Evolutionary conservation across 345 rosid genomes (phyloP), one percentile per base, ranked within the genome.

Genomic region (Theobroma cacao): DNA sequence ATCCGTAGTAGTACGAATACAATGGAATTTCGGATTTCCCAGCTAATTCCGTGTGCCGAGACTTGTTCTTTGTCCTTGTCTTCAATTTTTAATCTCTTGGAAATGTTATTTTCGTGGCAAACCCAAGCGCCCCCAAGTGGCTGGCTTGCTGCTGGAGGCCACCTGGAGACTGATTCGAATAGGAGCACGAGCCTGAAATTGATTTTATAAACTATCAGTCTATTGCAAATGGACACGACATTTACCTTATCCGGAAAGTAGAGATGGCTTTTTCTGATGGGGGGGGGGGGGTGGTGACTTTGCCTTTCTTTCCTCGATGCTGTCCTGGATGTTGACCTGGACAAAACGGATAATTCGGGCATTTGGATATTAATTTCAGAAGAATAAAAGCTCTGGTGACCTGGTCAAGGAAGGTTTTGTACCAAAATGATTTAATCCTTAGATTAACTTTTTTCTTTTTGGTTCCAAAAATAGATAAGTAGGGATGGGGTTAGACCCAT

Each of bases 101-200:
- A n/a, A n/a, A n/a, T 26, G 56, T 68, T 68, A 1, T 30, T 70
- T 70, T 70, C 41, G 41, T 68, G 73, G 36, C 72, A 66, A n/a
- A n/a, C n/a, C 17, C 48, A 36, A n/a, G 38, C 48, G 20, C 48
- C 9, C 9, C 17, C 4, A 14, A 0, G 30, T 7, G 7, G 71
- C 50, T 66, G 59, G 59, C 52, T 13, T 66, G 22, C 33, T 12
- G 50, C 52, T 41, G 72, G 52, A 65, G 48, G 24, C 52, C 72
- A 66, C 52, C 13, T 26, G 22, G 31, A 4, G 48, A 10, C 20
- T 9, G 14, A 18, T 14, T 36, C 69, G 36, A 55, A n/a, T 20
- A 7, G 3, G 3, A 55, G 8, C 59, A 55, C 53, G 53, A 48
- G n/a, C n/a, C n/a, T 3, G 3, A 0, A 48, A 15, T 3, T 48